phyloP scores from a whole-genome alignment of 2,329 filamentous ascomycete genomes.

The Elsinoe perseae region DNA sequence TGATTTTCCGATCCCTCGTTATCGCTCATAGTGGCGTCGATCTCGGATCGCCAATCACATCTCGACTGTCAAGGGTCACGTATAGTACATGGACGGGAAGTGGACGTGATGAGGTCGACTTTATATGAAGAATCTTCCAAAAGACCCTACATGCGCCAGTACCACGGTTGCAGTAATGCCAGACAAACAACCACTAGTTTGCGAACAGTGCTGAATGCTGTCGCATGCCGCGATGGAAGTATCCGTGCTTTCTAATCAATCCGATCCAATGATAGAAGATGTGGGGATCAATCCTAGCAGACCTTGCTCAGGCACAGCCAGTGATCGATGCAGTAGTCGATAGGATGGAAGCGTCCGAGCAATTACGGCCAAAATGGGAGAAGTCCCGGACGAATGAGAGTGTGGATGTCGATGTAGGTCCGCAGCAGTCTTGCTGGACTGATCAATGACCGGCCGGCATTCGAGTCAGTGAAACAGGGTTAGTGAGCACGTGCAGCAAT shows the following conservation, averaged over 20 bases:
- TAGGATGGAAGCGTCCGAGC: not conserved
- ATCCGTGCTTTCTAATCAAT: not conserved
- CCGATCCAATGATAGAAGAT: not conserved
- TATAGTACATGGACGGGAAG: not conserved
- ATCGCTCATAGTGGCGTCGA: conserved; percentile 12
- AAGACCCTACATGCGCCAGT: no score
- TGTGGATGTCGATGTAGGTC: no score
- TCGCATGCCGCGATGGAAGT: not conserved
- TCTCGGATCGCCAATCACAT: not conserved
- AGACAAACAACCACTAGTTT: no score
- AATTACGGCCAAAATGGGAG: no score
- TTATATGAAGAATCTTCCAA: not conserved
- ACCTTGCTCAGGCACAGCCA: not conserved
- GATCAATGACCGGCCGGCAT: not conserved
- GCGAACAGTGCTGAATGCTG: no score
- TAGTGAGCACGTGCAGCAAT: not conserved
- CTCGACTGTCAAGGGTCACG: not conserved
- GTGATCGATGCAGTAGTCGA: not conserved
- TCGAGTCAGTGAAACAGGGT: not conserved
- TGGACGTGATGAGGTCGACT: not conserved
- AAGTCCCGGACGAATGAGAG: no score
- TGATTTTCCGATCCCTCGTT: not conserved
- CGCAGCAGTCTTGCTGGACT: not conserved
- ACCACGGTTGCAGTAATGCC: no score
- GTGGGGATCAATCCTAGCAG: not conserved